Base-by-base conservation (phyloP, 2,329 filamentous ascomycete genomes). In the Xylaria arbuscula region DNA sequence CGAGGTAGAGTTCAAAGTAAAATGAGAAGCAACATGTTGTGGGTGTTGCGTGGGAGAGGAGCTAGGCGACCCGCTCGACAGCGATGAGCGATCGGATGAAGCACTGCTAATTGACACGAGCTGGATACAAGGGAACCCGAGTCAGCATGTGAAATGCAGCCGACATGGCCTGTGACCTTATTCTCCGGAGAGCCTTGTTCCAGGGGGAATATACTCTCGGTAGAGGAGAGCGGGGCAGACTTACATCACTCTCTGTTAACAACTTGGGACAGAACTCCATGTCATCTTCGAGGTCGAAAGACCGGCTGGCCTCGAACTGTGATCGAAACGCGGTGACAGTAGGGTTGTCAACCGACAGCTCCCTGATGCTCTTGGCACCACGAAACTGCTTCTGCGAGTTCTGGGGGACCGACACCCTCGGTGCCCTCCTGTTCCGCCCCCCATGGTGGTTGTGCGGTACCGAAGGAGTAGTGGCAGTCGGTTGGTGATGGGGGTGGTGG, bases 201-300 rank as follows among this genome's bases (percentile, higher is more conserved):
- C 34, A n/a, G 17, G 40, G 40, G 54, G 45, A 64, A 54, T 66
- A 58, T 22, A 66, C 62, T 50, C 47, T 19, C 54, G 32, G 48
- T 40, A 17, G 48, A 13, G 56, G 56, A 48, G 66, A 55, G 24
- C 19, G 42, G 63, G 54, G 38, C 47, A 55, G 58, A 88, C 87
- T 87, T 90, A 97, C 94, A 89, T 97, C 94, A 82, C 88, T 94
- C 83, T 98, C 94, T 42, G 94, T 97, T 84, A 98, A 85, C 75
- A 98, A 88, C 79, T 91, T 90, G 71, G 95, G 95, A 83, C 94
- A 98, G 82, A 98, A 98, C 81, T 97, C 92, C 83, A 97, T 87
- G 80, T 98, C 95, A 79, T 98, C 95, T 78, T 98, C 95, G 70
- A 98, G 87, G 75, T 98, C 95, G 78, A 98, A 98, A 10, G 94